Evolutionary conservation across 176 grass and related monocot genomes (phyloP), one percentile per base, ranked within the genome.

Genomic region (Paspalum vaginatum): DNA sequence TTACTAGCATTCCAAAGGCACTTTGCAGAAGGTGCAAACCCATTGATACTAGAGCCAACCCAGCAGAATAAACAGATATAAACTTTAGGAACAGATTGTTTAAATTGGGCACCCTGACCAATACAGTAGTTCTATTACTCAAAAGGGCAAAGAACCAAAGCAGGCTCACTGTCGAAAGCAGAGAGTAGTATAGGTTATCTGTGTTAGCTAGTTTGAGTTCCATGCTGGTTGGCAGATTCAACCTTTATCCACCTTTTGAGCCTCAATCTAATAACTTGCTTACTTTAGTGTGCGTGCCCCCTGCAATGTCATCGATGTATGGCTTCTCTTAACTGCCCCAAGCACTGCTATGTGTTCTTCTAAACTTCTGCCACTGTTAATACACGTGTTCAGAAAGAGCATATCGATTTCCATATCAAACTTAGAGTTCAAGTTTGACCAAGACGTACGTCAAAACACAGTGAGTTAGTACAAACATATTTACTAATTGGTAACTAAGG

Each of bases 161-260:
- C 13, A 26, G 26, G 11, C 64, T 60, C 73, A 20, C 41, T 41
- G 11, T 71, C 46, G 16, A 40, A 81, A 61, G 66, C 45, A 47
- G 39, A 49, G 53, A n/a, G 39, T 41, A 32, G 7, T 37, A 20
- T 50, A 74, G 18, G 24, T 69, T 81, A 60, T 60, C 18, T 81
- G 38, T 32, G 58, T 61, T 72, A 72, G 27, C 69, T 68, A 73
- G 45, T 62, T 25, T 25, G 72, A 76, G 72, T 48, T 56, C 51
- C 62, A 68, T 32, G 63, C 43, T 61, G 24, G 43, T 84, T 70
- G 55, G 44, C 82, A 70, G 82, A 70, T 47, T 77, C 58, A 48
- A 21, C 58, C 44, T 77, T 70, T 70, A 25, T 39, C 64, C 22
- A 60, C 32, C 64, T 84, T 77, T 59, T 27, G 13, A 17, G 21